These are phyloP conservation scores for Ophiostoma tasmaniense DNA, from an alignment of 2,329 filamentous ascomycete species.

Conservation along the genomic window DNA sequence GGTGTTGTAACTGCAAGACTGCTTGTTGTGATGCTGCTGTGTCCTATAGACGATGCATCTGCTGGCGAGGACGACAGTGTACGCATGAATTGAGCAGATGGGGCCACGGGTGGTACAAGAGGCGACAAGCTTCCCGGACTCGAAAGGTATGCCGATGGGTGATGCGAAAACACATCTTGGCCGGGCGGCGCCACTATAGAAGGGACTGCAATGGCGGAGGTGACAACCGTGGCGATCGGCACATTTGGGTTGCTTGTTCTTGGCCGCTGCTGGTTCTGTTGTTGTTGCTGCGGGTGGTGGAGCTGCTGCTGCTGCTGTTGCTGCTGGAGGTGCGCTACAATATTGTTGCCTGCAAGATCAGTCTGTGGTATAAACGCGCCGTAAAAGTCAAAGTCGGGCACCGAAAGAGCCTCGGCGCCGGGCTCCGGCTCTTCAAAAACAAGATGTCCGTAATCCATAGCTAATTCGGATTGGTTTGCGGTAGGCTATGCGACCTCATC, in stretches of 20 bases:
- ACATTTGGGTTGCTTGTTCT: background rate
- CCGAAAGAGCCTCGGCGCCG: conserved; percentile 6
- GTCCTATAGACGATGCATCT: background rate
- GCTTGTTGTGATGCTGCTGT: background rate
- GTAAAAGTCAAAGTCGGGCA: background rate
- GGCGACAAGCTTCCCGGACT: background rate
- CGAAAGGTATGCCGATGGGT: background rate
- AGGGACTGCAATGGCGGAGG: background rate
- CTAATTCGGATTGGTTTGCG: background rate
- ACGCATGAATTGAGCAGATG: background rate
- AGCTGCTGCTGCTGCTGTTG: conserved; percentile 6
- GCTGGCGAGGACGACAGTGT: background rate
- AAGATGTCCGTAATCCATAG: conserved; percentile 17
- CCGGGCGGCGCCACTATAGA: background rate
- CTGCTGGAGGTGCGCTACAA: background rate
- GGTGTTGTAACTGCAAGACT: background rate
- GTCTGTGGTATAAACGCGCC: background rate
- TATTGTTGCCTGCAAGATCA: background rate
- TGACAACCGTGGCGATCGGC: background rate
- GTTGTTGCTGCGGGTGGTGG: conserved; percentile 1
- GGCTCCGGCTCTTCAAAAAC: conserved; percentile 13
- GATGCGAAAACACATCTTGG: background rate
- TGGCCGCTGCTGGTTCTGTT: background rate
- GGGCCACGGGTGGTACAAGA: background rate
- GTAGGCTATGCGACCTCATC: background rate